Evolutionary conservation across 768 basidiomycete genomes (phyloP).

Genomic region (Austroboletus eburneus): DNA sequence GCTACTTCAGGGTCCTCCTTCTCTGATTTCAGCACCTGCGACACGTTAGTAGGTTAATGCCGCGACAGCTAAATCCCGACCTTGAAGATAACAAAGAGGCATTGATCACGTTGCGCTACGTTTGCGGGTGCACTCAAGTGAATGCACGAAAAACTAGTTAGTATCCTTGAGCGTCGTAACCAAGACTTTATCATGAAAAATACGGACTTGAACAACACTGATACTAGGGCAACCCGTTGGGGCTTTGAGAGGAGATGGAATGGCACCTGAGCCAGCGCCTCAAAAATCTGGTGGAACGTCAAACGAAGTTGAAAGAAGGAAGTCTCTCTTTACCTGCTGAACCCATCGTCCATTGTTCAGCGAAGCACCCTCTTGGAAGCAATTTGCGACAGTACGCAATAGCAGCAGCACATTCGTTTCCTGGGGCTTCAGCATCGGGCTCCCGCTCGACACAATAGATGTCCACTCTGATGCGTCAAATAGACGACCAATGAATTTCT

Average conservation of each 20-base stretch:
- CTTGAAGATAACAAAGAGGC: constrained; percentile 42
- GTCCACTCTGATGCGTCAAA: constrained; percentile 68
- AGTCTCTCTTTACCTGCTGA: constrained; percentile 36
- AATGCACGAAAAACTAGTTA: constrained; percentile 61
- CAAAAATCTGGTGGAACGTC: constrained; percentile 48
- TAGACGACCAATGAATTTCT: constrained; percentile 55
- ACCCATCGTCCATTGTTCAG: constrained; percentile 48
- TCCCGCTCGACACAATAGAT: constrained; percentile 41
- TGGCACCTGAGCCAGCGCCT: constrained; percentile 45
- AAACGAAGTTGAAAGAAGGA: constrained; percentile 5
- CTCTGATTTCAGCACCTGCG: constrained; percentile 35
- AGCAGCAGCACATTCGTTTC: constrained; percentile 85
- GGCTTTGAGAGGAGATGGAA: constrained; percentile 59
- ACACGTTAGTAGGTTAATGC: constrained; percentile 6
- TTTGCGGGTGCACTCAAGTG: constrained; percentile 42
- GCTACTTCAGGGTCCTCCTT: constrained; percentile 60
- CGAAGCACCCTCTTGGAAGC: constrained; percentile 54
- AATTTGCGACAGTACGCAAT: constrained; percentile 76
- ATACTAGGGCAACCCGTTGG: constrained; percentile 74
- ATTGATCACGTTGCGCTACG: constrained; percentile 36
- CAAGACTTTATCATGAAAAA: background rate
- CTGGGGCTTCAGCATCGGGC: constrained; percentile 59
- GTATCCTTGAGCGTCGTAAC: constrained; percentile 2
- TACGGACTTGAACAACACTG: constrained; percentile 84
- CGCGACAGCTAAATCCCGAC: constrained; percentile 30